Percentiles rank a stretch among this genome's conserved stretches.
Evolutionary conservation across 23 red algal species (phyloP).

Genomic region (Pyropia haitanensis): DNA sequence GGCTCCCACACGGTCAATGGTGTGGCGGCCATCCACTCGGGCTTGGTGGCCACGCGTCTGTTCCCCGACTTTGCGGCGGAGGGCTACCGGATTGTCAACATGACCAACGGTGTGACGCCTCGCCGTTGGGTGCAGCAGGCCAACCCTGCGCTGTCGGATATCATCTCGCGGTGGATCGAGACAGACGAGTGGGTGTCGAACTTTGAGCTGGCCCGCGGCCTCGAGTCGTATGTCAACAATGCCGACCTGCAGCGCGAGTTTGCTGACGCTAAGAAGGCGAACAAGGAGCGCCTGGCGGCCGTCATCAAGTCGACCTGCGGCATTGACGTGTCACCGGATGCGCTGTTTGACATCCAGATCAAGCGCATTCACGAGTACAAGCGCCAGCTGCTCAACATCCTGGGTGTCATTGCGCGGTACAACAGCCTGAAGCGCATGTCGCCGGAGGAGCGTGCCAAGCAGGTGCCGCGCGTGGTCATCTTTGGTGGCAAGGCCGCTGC

Average conservation of each 20-base stretch:
- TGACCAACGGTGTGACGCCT: slow-evolving; percentile 99
- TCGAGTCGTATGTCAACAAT: slow-evolving; percentile 90
- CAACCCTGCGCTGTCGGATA: slow-evolving; percentile 74
- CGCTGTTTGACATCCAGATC: slow-evolving; percentile 99
- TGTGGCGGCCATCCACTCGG: slow-evolving; percentile 91
- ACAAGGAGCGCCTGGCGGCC: slow-evolving; percentile 87
- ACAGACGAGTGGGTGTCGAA: slow-evolving; percentile 96
- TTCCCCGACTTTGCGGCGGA: slow-evolving; percentile 93
- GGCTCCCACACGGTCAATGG: slow-evolving; percentile 97
- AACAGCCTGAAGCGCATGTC: slow-evolving; percentile 74
- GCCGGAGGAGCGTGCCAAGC: slow-evolving; percentile 33
- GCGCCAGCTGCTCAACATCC: slow-evolving; percentile 95
- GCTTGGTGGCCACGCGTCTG: slow-evolving; percentile 63
- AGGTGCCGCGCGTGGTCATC: slow-evolving; percentile 79
- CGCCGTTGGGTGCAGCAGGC: slow-evolving; percentile 93
- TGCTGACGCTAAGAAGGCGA: slow-evolving; percentile 77
- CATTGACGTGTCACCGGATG: slow-evolving; percentile 59
- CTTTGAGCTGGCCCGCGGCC: slow-evolving; percentile 30
- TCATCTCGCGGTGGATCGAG: slow-evolving; percentile 97
- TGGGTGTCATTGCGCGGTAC: slow-evolving; percentile 93
- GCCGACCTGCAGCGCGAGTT: slow-evolving; percentile 93
- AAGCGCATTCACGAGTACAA: slow-evolving; percentile 99
- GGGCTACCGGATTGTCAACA: slow-evolving; percentile 81
- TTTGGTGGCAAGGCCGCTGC: slow-evolving; percentile 98
- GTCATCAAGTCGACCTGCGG: slow-evolving; percentile 52